Conservation (phyloP, 2,329 filamentous ascomycete species). For the Trichoderma aggressivum region DNA sequence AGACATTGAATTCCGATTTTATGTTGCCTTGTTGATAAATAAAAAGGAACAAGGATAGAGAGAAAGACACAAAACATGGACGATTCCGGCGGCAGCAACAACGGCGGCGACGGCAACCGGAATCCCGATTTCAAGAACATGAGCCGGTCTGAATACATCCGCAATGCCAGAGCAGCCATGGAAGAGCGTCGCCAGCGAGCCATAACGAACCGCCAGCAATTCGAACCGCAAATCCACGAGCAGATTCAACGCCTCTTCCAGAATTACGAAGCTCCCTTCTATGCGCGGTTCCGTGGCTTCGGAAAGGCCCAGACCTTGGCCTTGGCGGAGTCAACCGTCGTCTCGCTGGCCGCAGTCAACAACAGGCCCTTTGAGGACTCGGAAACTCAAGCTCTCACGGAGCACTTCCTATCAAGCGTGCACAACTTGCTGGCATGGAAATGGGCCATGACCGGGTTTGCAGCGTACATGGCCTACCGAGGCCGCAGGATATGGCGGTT, state of each 20-base stretch:
- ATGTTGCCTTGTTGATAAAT: not conserved
- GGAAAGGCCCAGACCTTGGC: conserved; percentile 29
- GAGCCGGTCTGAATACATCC: conserved; percentile 23
- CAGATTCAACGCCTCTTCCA: conserved; percentile 33
- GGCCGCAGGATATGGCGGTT: conserved; percentile 38
- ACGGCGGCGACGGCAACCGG: not conserved
- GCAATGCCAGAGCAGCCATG: conserved; percentile 29
- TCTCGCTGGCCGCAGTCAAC: conserved; percentile 30
- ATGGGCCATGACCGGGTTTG: conserved; percentile 27
- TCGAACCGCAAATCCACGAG: conserved; percentile 30
- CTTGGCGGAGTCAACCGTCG: conserved; percentile 28
- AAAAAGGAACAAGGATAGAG: not conserved
- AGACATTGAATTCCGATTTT: not conserved
- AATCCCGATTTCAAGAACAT: conserved; percentile 29
- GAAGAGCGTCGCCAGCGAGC: conserved; percentile 33
- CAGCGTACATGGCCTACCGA: conserved; percentile 27
- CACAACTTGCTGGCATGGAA: conserved; percentile 32
- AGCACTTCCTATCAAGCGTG: conserved; percentile 33
- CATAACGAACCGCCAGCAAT: conserved; percentile 29
- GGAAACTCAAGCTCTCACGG: conserved; percentile 36
- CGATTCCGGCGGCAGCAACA: conserved; percentile 14
- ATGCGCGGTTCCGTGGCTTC: conserved; percentile 32
- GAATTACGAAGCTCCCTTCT: conserved; percentile 33
- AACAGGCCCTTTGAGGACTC: conserved; percentile 33
- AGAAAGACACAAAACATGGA: conserved; percentile 21